Base-by-base conservation (phyloP, 2,329 filamentous ascomycete genomes). In the Mariannaea sp. region DNA sequence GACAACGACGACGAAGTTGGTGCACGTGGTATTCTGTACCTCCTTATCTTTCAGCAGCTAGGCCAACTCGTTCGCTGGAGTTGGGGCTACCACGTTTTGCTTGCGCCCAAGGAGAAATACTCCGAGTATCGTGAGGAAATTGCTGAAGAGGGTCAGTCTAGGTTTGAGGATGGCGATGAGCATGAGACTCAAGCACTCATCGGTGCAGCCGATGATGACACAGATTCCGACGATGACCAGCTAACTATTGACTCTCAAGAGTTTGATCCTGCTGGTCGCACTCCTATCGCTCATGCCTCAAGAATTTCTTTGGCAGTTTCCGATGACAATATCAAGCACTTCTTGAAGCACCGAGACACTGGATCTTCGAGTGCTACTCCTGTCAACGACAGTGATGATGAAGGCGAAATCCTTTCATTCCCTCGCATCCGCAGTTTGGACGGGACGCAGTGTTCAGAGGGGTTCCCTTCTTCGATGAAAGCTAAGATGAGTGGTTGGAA, bases 31-130 rank as follows among this genome's bases (percentile, higher is more conserved):
- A 97, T 99, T 56, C 77, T 99, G 1, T 99, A 99, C 68, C 81
- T 99, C 9, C 80, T 99, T 57, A 95, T 99, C 62, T 99, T 99
- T 75, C 94, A 99, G 75, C 94, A 99, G 71, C 83, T 99, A 3
- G 94, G 94, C 17, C 94, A 99, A 73, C 78, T 97, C 20, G 87
- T 99, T 16, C 85, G 94, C 54, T 99, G 94, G 94, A 97, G 90
- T 58, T 99, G 94, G 94, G 94, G 94, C 9, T 97, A 96, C 72
- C 92, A 96, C 65, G 87, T 97, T 30, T 79, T 99, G 14, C 79
- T 99, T n/a, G 92, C 92, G 14, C 91, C 93, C 14, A 88, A 90
- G 61, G 85, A 87, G 42, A 83, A 82, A 57, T 90, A 90, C 65
- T 77, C 81, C 10, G 84, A 89, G 47, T 86, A 89, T 53, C 78